Evolutionary conservation across 2,329 filamentous ascomycete species (phyloP), one percentile per base, ranked within the genome.

Genomic region (Podosphaera aphanis): DNA sequence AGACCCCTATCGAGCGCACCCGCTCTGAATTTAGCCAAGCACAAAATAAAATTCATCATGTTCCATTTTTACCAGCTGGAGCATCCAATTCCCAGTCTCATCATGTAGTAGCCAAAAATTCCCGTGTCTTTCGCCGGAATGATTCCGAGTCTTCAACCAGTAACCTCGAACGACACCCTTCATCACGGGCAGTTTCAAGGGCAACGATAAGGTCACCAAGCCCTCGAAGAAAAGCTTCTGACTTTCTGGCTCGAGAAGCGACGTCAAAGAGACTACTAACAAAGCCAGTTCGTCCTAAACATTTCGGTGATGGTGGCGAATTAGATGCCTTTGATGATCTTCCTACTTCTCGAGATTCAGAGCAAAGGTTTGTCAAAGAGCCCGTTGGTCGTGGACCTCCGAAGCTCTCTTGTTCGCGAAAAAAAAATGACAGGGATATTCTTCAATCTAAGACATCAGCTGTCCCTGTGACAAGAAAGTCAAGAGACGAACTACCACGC

Each of bases 321-420:
- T 69, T 98, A 29, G 88, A 95, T 53, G 77, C 73, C 2, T 95
- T 98, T 59, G 90, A 98, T 59, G 90, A 98, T 61, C 66, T 98
- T 47, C 88, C 88, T 1, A 95, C 86, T 0, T 94, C 86, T 15
- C 75, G 71, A 11, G 74, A 79, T 49, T 71, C 75, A 13, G 90
- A 98, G 62, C 84, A 77, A 50, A 81, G 75, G 55, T 98, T 75
- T 57, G 68, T 85, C 50, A 92, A 86, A 60, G 76, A 81, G 54
- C 86, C 90, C 2, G 66, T 79, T 35, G 74, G 72, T 41, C 71
- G 73, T 46, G 77, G 79, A 18, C 73, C 71, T 39, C 74, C 79
- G 21, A 84, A 79, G 61, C 70, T 73, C 31, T 53, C 55, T 21
- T 63, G 66, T 36, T 56, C 73, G 29, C 67, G 74, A 46, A 74